phyloP scores from a whole-genome alignment of 139 green algal species.

The Coelastrella sp. region DNA sequence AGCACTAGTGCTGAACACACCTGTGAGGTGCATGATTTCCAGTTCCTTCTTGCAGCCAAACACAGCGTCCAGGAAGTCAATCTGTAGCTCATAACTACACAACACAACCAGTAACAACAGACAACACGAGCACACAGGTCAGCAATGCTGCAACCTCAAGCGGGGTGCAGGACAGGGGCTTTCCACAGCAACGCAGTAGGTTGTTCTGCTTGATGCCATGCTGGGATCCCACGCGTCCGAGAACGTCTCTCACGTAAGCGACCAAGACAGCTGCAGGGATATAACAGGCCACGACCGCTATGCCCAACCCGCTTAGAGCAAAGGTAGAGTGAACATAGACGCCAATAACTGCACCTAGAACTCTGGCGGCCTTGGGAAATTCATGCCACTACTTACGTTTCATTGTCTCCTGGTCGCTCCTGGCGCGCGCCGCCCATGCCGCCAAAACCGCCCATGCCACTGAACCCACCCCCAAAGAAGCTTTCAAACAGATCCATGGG shows the following conservation, averaged over 20 bases:
- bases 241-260: too few species aligned
- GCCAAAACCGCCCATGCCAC: constrained; percentile 62
- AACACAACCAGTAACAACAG: constrained; percentile 1
- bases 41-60: constrained; percentile 96
- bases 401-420: constrained; percentile 82
- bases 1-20: constrained; percentile 8
- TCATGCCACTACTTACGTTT: constrained; percentile 58
- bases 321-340: too few species aligned
- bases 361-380: background rate
- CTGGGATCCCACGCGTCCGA: too few species aligned
- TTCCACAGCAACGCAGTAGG: too few species aligned
- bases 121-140: too few species aligned
- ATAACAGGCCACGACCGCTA: too few species aligned
- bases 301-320: too few species aligned
- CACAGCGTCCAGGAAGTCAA: constrained; percentile 94
- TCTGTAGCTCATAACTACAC: constrained; percentile 79
- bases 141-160: too few species aligned
- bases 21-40: constrained; percentile 82
- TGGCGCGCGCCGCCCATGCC: constrained; percentile 35
- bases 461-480: constrained; percentile 92
- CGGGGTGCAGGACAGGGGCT: too few species aligned
- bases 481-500: constrained; percentile 99
- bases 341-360: too few species aligned
- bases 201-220: too few species aligned
- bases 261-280: too few species aligned